Evolutionary conservation across 768 basidiomycete genomes (phyloP), one percentile per base, ranked within the genome.

Genomic region (Leccinum variicolor): DNA sequence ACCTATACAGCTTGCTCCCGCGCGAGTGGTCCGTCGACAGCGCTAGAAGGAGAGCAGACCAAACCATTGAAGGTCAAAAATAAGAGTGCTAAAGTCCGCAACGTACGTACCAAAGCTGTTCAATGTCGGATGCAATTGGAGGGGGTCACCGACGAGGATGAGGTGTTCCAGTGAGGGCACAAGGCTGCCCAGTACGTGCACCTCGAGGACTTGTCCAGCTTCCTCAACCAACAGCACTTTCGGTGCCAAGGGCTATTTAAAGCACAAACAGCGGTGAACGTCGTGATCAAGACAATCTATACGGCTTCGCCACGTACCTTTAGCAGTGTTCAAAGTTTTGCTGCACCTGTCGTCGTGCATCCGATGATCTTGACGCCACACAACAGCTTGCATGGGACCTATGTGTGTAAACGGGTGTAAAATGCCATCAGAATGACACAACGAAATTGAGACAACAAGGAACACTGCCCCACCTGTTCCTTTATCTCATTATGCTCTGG

Each of bases 321-420:
- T 21, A 90, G 69, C 3, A 90, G 73, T 0, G 78, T 76, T 0
- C 79, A 75, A 9, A 89, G 70, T 54, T 87, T 89, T 0, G 89
- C 87, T 3, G 88, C 89, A 86, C 87, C 88, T 21, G 84, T 90
- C 0, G 89, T 91, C 0, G 90, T 92, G 59, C 89, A 90, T 9
- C 86, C 90, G 49, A 91, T 81, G 19, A 92, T 77, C 63, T 89
- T 81, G 0, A 81, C 76, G 6, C 76, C 68, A 29, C 69, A 66
- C 6, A 92, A 74, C 6, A 92, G 70, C 5, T 76, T 75, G 0
- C 84, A 79, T 11, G 84, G 79, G 50, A 76, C 71, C 89, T 91
- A 61, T 3, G 17, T 1, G 6, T 28, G 34, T 36, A 17, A 36
- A 8, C 34, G 34, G 15, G 15, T 36, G 34, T 15, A 14, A 15